Base-by-base conservation (phyloP, 345 rosid genomes). In the Linum lewisii region DNA sequence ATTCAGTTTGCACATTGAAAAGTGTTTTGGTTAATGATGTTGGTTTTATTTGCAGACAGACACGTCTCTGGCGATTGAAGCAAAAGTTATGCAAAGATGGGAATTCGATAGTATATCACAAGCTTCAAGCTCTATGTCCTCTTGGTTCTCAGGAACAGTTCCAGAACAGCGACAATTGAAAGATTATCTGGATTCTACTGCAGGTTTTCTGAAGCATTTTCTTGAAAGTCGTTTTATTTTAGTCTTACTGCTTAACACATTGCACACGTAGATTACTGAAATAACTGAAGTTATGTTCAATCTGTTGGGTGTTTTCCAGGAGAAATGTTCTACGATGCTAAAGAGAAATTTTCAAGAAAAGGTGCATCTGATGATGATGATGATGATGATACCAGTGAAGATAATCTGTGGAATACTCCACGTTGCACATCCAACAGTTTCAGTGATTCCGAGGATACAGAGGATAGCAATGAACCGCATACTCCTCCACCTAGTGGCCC, bases 51-150 rank as follows among this genome's bases (percentile, higher is more conserved):
- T 79, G 74, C 82, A 94, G 99, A 84, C 93, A n/a, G 97, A 87
- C 63, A 85, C 99, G 32, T 85, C 88, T 68, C 73, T 94, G 51
- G 99, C 99, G 45, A 47, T 94, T 22, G 99, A 94, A 75, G 75
- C 96, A 59, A 94, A 85, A 73, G 47, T 81, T 62, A 90, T 90
- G 99, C 83, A 56, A 69, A 82, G 97, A 78, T 94, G 97, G 99
- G 99, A 94, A 70, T 94, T 94, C 70, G 97, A 90, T 61, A 82
- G 99, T 71, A 79, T 90, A 49, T 45, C 72, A 36, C 97, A 94
- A 68, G 99, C 96, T 50, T 81, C 71, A 54, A 70, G 64, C 47
- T 80, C 72, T 62, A 74, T 83, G 59, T 67, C 84, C 54, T 81
- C 75, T 51, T 94, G 99, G 97, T 90, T 94, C 81, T 85, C 83